These are phyloP conservation scores for Luffa acutangula DNA, from an alignment of 306 rosid genomes.

Conservation along the genomic window DNA sequence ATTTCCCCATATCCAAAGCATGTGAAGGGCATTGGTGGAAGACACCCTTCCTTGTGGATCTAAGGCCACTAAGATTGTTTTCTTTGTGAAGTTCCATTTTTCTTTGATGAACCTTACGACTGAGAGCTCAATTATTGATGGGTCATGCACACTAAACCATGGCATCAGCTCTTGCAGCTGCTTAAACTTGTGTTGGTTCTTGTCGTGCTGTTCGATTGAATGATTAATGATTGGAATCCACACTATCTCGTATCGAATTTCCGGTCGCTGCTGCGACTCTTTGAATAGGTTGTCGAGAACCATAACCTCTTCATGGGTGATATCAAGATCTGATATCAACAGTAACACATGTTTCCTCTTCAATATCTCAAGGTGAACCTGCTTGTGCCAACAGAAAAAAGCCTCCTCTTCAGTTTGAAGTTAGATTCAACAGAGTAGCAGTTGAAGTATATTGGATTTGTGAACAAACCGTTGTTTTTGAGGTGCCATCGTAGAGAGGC, in stretches of 20 bases:
- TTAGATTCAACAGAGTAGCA: background rate
- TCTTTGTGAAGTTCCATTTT: conserved; percentile 58
- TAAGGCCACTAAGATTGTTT: conserved; percentile 51
- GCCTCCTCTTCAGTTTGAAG: background rate
- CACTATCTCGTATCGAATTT: conserved; percentile 48
- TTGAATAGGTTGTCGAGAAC: conserved; percentile 37
- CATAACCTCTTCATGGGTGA: conserved; percentile 51
- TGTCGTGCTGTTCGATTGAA: conserved; percentile 19
- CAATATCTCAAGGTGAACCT: conserved; percentile 48
- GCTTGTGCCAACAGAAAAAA: conserved; percentile 18
- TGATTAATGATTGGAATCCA: conserved; percentile 65
- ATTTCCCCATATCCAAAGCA: conserved; percentile 83
- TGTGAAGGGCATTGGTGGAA: conserved; percentile 57
- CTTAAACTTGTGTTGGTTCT: conserved; percentile 26
- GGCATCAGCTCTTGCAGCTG: conserved; percentile 44
- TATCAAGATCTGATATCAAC: conserved; percentile 62
- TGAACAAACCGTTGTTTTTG: conserved; percentile 30
- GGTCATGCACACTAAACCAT: conserved; percentile 55
- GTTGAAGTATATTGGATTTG: background rate
- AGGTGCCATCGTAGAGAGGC: conserved; percentile 35
- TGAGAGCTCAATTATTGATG: conserved; percentile 43
- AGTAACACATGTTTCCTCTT: conserved; percentile 75
- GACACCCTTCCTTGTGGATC: conserved; percentile 72
- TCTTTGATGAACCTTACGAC: conserved; percentile 56
- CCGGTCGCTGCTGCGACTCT: conserved; percentile 24